These are phyloP conservation scores for Podaxis rugospora DNA, from an alignment of 768 basidiomycete genomes.

Conservation along the genomic window DNA sequence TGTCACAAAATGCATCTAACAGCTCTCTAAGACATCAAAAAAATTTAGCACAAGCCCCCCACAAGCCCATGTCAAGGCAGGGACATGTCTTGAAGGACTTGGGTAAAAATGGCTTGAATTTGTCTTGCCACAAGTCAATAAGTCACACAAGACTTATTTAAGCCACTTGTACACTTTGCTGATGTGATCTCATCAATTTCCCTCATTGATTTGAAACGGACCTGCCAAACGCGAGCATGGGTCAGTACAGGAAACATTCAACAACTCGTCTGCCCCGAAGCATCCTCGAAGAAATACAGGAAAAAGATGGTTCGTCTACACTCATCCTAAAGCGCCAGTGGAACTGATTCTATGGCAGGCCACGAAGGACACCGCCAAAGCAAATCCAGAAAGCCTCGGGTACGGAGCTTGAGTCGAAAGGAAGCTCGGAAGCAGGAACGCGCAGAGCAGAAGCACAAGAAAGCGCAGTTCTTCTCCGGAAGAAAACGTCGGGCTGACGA, in stretches of 20 bases:
- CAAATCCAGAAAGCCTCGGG: neutral
- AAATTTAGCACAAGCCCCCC: no score
- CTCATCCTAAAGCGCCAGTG: neutral
- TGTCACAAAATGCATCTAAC: no score
- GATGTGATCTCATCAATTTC: neutral
- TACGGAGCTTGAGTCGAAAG: slow-evolving; percentile 40
- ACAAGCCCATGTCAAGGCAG: no score
- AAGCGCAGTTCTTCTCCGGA: slow-evolving; percentile 51
- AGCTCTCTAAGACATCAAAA: no score
- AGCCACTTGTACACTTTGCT: no score
- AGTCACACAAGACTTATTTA: no score
- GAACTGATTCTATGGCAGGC: neutral
- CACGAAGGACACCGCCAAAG: neutral
- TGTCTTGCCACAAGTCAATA: no score
- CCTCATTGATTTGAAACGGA: neutral
- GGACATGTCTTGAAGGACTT: no score
- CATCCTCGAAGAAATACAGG: slow-evolving; percentile 5
- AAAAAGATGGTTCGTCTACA: neutral
- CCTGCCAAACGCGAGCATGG: neutral
- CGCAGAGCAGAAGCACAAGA: slow-evolving; percentile 54
- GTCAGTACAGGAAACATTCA: neutral
- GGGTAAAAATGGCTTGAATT: no score
- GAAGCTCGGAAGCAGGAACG: slow-evolving; percentile 63
- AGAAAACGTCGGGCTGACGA: slow-evolving; percentile 37
- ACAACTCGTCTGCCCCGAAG: slow-evolving; percentile 3